These are phyloP conservation scores for Arthroderma sp. DNA, from an alignment of 2,329 filamentous ascomycete species.

Conservation along the genomic window DNA sequence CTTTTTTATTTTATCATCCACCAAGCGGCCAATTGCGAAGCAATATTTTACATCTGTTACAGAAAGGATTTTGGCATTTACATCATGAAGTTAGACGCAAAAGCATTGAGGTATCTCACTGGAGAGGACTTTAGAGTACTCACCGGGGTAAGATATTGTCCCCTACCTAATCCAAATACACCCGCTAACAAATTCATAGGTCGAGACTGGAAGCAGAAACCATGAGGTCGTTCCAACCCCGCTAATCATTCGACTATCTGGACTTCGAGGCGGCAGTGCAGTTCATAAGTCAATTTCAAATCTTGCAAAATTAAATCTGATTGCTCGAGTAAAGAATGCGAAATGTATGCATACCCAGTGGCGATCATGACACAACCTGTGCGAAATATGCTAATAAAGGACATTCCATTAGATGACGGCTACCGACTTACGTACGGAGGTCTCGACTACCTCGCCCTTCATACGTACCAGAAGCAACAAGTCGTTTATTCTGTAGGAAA, in stretches of 20 bases:
- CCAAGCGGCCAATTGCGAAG: background rate
- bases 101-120: conserved; percentile 82
- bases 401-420: conserved; percentile 54
- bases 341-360: conserved; percentile 46
- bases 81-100: conserved; percentile 87
- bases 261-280: conserved; percentile 63
- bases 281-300: conserved; percentile 80
- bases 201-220: conserved; percentile 88
- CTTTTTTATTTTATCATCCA: background rate
- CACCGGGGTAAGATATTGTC: conserved; percentile 56
- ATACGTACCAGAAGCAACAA: conserved; percentile 69
- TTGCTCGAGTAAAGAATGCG: conserved; percentile 85
- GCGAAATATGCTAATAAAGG: conserved; percentile 3
- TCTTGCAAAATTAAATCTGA: conserved; percentile 82
- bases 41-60: background rate
- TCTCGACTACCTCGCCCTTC: conserved; percentile 91
- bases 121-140: conserved; percentile 92
- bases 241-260: conserved; percentile 72
- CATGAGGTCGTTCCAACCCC: conserved; percentile 92
- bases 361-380: background rate
- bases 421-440: conserved; percentile 95
- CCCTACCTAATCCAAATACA: background rate
- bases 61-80: background rate
- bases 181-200: conserved; percentile 39
- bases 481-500: conserved; percentile 85